Percentiles rank a stretch among this genome's conserved stretches.
Evolutionary conservation across 371 early-diverging fungal genomes (phyloP).

Genomic region (Mortierella sp.): DNA sequence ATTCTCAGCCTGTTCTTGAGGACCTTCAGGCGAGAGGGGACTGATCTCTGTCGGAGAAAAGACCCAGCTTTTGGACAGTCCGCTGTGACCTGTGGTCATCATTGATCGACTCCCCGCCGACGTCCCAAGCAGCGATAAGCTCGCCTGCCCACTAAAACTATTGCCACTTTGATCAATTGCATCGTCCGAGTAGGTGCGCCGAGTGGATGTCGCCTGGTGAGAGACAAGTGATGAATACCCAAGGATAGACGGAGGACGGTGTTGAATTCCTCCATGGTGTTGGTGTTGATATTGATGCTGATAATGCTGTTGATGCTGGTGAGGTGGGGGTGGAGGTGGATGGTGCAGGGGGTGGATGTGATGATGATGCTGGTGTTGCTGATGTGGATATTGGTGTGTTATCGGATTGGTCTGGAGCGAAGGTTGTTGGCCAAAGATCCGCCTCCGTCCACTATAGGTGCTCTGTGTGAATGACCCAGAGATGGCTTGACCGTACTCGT

Average conservation of each 20-base stretch:
- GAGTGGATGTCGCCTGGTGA: not conserved
- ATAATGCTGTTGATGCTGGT: constrained; percentile 1
- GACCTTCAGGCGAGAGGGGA: not conserved
- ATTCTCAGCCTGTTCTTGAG: not conserved
- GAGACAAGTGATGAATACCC: not conserved
- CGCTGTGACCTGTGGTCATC: not conserved
- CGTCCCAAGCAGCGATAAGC: not conserved
- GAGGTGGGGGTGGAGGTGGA: not conserved
- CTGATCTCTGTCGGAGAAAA: not conserved
- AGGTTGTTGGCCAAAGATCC: constrained; percentile 10
- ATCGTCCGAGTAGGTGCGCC: not conserved
- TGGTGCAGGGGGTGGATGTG: not conserved
- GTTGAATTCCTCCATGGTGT: not conserved
- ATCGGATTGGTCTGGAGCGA: not conserved
- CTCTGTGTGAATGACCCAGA: constrained; percentile 23
- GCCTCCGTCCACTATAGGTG: constrained; percentile 20
- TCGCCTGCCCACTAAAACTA: not conserved
- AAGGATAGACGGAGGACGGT: not conserved
- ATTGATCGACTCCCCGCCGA: not conserved
- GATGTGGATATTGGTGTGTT: not conserved
- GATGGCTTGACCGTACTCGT: constrained; percentile 14
- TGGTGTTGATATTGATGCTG: not conserved
- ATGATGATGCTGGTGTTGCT: constrained; percentile 6
- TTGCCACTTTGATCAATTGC: not conserved
- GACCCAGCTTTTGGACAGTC: not conserved